Percentiles rank a stretch among this genome's conserved stretches.
phyloP scores from a whole-genome alignment of 768 basidiomycete genomes.

The Lactarius vividus region DNA sequence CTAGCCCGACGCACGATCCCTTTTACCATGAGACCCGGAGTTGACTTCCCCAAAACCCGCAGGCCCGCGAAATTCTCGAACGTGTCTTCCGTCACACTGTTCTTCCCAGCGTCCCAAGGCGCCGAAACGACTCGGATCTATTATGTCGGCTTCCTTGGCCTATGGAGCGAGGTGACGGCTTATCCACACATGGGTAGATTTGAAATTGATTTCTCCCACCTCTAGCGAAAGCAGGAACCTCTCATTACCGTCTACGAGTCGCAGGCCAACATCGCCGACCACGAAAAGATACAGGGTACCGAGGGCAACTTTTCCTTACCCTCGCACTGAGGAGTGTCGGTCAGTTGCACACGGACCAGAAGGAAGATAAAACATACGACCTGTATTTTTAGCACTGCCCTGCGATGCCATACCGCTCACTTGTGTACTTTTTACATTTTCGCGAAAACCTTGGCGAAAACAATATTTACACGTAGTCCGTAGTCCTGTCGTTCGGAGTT shows the following conservation, averaged over 20 bases:
- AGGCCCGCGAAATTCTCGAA: constrained; percentile 88
- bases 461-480: too few species aligned
- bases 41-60: background rate
- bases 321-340: constrained; percentile 32
- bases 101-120: constrained; percentile 77
- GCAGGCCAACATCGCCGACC: constrained; percentile 84
- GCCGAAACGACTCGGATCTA: constrained; percentile 75
- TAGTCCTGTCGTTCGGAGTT: too few species aligned
- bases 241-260: constrained; percentile 86
- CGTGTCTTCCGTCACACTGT: constrained; percentile 76
- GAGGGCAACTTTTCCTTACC: constrained; percentile 55
- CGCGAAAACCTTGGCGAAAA: too few species aligned
- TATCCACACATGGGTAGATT: background rate
- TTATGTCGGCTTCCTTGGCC: constrained; percentile 83
- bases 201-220: constrained; percentile 1
- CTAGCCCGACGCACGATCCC: too few species aligned
- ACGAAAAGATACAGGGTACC: constrained; percentile 81
- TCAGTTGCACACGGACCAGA: too few species aligned
- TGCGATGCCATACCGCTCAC: too few species aligned
- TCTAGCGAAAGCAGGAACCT: constrained; percentile 71
- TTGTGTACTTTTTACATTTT: too few species aligned
- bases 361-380: too few species aligned
- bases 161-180: constrained; percentile 68
- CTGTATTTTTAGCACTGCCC: too few species aligned
- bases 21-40: background rate